phyloP scores from a whole-genome alignment of 139 green algal species.

The Mesotaenium endlicherianum region DNA sequence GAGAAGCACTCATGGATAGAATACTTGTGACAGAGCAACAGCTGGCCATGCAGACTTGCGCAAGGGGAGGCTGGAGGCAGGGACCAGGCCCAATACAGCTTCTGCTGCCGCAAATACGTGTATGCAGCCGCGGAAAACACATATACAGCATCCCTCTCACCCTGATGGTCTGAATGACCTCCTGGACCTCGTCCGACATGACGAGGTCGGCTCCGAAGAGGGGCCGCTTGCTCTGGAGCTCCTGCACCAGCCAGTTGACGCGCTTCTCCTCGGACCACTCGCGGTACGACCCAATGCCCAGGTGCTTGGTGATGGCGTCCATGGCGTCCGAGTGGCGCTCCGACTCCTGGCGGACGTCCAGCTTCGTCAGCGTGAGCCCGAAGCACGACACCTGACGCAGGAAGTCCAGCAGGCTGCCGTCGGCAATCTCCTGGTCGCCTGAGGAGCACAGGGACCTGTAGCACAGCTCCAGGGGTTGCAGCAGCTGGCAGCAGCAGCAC shows the following conservation, averaged over 20 bases:
- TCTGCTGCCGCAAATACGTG: too few relatives aligned
- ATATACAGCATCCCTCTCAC: not conserved
- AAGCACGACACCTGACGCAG: slow-evolving; percentile 63
- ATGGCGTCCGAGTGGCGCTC: slow-evolving; percentile 80
- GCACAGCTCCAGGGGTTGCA: slow-evolving; percentile 74
- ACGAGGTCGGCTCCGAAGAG: slow-evolving; percentile 81
- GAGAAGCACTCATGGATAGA: too few relatives aligned
- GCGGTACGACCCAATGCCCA: slow-evolving; percentile 79
- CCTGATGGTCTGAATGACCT: slow-evolving; percentile 84
- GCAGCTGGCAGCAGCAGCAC: slow-evolving; percentile 54
- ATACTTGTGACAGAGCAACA: too few relatives aligned
- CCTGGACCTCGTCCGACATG: slow-evolving; percentile 72
- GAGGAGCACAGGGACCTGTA: slow-evolving; percentile 87
- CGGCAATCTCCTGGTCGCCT: slow-evolving; percentile 79
- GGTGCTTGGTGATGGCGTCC: slow-evolving; percentile 80
- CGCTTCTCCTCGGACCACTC: slow-evolving; percentile 86
- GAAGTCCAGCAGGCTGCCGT: slow-evolving; percentile 88
- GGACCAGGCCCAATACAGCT: too few relatives aligned
- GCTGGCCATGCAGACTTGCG: too few relatives aligned
- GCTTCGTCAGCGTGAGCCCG: slow-evolving; percentile 85
- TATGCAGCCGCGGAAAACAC: too few relatives aligned
- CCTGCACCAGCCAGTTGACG: slow-evolving; percentile 74
- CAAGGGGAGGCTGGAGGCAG: too few relatives aligned
- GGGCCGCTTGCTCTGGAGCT: slow-evolving; percentile 78
- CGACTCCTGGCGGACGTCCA: slow-evolving; percentile 92